Base-by-base conservation (phyloP, 352 stramenopile genomes). In the Phytophthora pluvialis region DNA sequence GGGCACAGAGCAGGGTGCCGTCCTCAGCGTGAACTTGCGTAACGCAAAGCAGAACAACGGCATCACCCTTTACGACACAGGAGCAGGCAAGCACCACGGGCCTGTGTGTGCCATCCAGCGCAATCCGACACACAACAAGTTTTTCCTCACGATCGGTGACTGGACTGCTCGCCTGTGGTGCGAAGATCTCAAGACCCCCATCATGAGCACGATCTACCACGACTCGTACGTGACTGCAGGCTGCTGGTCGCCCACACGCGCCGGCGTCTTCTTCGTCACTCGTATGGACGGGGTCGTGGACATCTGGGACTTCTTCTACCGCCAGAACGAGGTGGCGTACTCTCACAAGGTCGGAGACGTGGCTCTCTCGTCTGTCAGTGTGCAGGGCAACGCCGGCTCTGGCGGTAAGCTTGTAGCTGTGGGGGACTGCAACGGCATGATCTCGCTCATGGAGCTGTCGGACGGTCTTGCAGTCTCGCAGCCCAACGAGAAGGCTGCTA, bases 221-320 rank as follows among this genome's bases (percentile, higher is more conserved):
- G 84, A 93, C 54, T 97, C 92, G 54, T 99, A 99, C 65, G 83
- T 99, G 13, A 99, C 96, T 26, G 84, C 87, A 10, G 97, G 95
- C n/a, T 99, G 97, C 81, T 99, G 95, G 94, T 98, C 88, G 15
- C 97, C 97, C 13, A 98, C 97, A 29, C 88, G 97, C 26, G 92
- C 96, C 1, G 96, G 96, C 7, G 95, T 99, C 21, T 99, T 99
- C 75, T 99, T 98, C 66, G 93, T 98, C 44, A 98, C 96, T 51
- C 85, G 96, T 46, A 97, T 97, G 89, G 97, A 99, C 72, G 97
- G 97, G 52, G 94, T 98, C n/a, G 85, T 98, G 44, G 95, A 99
- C 74, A 89, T 99, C 39, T 99, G 97, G 97, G 97, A 99, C 72
- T 98, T 98, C 62, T 98, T 98, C 72, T 98, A 99, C 69, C 91